These are phyloP conservation scores for Pugionium dolabratum DNA, from an alignment of 345 rosid species.

Conservation along the genomic window DNA sequence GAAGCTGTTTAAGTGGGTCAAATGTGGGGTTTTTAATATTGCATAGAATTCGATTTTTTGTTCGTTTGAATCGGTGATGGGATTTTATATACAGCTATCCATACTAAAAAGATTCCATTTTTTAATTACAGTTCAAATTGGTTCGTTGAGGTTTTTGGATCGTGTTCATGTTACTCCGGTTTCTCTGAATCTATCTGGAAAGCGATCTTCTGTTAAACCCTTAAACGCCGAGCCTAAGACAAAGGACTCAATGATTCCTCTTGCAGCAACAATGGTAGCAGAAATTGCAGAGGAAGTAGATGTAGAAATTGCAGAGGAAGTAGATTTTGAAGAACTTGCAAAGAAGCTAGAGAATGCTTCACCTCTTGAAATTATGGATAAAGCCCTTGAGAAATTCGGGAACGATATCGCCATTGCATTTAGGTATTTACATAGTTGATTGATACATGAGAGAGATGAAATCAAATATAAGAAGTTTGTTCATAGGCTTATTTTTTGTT, in stretches of 20 bases:
- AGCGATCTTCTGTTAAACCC: constrained; percentile 50
- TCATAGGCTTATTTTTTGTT: not conserved
- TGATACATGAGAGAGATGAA: not conserved
- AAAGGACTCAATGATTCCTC: constrained; percentile 37
- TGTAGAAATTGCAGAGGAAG: constrained; percentile 47
- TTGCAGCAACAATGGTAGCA: constrained; percentile 37
- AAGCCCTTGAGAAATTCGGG: constrained; percentile 78
- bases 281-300: constrained; percentile 53
- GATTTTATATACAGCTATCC: not conserved
- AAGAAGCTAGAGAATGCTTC: constrained; percentile 64
- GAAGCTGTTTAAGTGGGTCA: constrained; percentile 19
- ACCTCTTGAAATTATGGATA: constrained; percentile 86
- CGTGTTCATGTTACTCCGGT: constrained; percentile 40
- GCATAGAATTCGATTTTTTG: constrained; percentile 6
- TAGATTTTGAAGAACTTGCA: constrained; percentile 53
- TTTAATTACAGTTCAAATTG: constrained; percentile 53
- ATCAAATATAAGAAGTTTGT: not conserved
- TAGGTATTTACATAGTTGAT: constrained; percentile 49
- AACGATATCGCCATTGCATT: constrained; percentile 91
- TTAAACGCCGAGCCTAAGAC: constrained; percentile 61
- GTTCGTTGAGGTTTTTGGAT: constrained; percentile 52
- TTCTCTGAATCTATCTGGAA: constrained; percentile 47
- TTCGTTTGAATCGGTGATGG: not conserved
- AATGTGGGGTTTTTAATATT: not conserved
- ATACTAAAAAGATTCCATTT: too few relatives aligned